Conservation (phyloP, 257 asterid genomes). For the Scutellaria minor region DNA sequence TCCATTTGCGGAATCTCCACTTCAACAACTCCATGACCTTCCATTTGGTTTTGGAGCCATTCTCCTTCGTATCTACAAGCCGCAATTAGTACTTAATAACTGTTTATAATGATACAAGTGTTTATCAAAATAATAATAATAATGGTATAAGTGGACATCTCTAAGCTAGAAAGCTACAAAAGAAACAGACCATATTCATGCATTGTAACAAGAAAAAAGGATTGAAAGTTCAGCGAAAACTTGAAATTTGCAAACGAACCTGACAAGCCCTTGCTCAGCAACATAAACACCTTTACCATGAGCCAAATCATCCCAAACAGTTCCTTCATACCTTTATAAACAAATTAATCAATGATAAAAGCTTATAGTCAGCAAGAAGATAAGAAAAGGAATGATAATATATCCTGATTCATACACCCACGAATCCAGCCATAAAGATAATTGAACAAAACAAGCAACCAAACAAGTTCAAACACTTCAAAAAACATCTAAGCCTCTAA, state of each 20-base stretch:
- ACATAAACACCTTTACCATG: conserved; percentile 96
- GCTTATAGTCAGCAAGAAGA: conserved; percentile 9
- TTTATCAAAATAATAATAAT: no score
- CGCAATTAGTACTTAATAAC: conserved; percentile 13
- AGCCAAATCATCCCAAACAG: conserved; percentile 99
- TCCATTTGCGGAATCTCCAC: conserved; percentile 82
- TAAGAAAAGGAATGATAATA: conserved; percentile 10
- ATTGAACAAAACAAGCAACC: conserved; percentile 4
- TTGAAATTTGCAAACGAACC: conserved; percentile 52
- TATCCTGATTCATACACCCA: neutral
- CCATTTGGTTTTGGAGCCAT: conserved; percentile 96
- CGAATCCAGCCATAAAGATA: neutral
- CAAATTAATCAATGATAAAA: conserved; percentile 26
- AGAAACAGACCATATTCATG: neutral
- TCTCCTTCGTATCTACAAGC: conserved; percentile 89
- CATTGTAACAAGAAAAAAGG: conserved; percentile 2
- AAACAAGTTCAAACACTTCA: neutral
- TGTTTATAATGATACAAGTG: no score
- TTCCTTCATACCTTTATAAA: conserved; percentile 88
- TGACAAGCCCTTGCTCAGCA: conserved; percentile 88
- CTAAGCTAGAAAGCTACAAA: conserved; percentile 13
- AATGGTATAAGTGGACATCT: conserved; percentile 14
- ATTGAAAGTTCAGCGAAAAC: neutral
- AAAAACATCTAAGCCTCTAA: neutral
- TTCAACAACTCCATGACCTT: conserved; percentile 99